Evolutionary conservation across 495 filamentous ascomycete genomes (phyloP).

Genomic region (Elaphomyces granulatus): DNA sequence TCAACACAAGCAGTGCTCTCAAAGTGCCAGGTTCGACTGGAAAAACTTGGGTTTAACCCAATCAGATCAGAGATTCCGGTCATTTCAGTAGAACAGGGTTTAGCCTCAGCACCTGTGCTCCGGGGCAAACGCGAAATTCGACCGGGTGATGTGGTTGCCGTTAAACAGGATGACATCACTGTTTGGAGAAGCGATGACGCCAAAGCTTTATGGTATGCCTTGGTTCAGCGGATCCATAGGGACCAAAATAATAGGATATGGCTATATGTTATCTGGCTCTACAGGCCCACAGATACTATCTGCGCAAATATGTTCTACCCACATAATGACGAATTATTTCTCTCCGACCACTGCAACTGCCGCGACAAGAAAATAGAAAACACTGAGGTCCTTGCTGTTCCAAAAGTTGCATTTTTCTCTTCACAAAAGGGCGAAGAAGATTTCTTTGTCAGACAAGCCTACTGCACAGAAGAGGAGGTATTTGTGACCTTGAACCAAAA

Average conservation of each 20-base stretch:
- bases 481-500: slow-evolving; percentile 38
- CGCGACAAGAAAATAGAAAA: slow-evolving; percentile 29
- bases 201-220: slow-evolving; percentile 42
- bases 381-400: slow-evolving; percentile 37
- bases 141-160: slow-evolving; percentile 36
- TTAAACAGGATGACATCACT: slow-evolving; percentile 31
- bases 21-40: not conserved
- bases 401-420: slow-evolving; percentile 41
- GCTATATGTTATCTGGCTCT: slow-evolving; percentile 58
- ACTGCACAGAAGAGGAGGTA: slow-evolving; percentile 34
- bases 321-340: slow-evolving; percentile 53
- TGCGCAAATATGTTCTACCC: slow-evolving; percentile 51
- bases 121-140: slow-evolving; percentile 23
- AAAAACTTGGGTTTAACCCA: not conserved
- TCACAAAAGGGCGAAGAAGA: slow-evolving; percentile 22
- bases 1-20: not conserved
- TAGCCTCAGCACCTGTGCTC: slow-evolving; percentile 3
- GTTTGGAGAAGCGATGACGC: slow-evolving; percentile 38
- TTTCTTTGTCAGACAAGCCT: slow-evolving; percentile 54
- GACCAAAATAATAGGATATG: slow-evolving; percentile 17
- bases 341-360: slow-evolving; percentile 66
- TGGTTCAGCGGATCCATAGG: slow-evolving; percentile 40
- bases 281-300: slow-evolving; percentile 50
- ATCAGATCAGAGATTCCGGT: not conserved
- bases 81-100: not conserved